These are phyloP conservation scores for Aspergillus fischeri DNA, from an alignment of 2,329 filamentous ascomycete genomes.

Conservation along the genomic window DNA sequence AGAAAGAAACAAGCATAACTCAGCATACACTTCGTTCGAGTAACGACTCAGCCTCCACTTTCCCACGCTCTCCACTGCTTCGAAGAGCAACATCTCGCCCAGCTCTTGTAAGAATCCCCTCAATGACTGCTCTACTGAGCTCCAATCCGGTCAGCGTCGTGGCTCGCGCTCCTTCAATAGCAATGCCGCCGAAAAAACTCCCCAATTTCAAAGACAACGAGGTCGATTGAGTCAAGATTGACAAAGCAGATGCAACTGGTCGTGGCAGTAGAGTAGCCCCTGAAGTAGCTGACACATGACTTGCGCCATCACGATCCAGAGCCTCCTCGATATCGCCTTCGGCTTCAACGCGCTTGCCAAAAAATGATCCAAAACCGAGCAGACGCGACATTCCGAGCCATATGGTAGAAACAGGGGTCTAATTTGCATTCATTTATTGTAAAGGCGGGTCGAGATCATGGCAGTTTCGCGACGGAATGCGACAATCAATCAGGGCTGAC, in stretches of 20 bases:
- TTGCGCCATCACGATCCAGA: slow-evolving; percentile 7
- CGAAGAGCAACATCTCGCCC: slow-evolving; percentile 41
- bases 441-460: not conserved
- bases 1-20: not conserved
- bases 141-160: slow-evolving; percentile 44
- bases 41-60: slow-evolving; percentile 41
- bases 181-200: slow-evolving; percentile 41
- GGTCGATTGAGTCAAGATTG: slow-evolving; percentile 42
- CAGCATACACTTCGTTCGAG: slow-evolving; percentile 43
- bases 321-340: slow-evolving; percentile 3
- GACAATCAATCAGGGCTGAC: not conserved
- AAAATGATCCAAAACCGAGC: slow-evolving; percentile 11
- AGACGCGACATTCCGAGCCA: slow-evolving; percentile 16
- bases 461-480: not conserved
- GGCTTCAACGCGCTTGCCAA: slow-evolving; percentile 8
- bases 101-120: slow-evolving; percentile 41
- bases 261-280: slow-evolving; percentile 40
- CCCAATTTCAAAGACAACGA: slow-evolving; percentile 43
- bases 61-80: slow-evolving; percentile 46
- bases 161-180: slow-evolving; percentile 41
- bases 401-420: not conserved
- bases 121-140: slow-evolving; percentile 43
- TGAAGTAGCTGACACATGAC: slow-evolving; percentile 24
- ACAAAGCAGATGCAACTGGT: slow-evolving; percentile 43
- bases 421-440: not conserved